Conservation (phyloP, 345 rosid species). For the Sisymbrium irio region DNA sequence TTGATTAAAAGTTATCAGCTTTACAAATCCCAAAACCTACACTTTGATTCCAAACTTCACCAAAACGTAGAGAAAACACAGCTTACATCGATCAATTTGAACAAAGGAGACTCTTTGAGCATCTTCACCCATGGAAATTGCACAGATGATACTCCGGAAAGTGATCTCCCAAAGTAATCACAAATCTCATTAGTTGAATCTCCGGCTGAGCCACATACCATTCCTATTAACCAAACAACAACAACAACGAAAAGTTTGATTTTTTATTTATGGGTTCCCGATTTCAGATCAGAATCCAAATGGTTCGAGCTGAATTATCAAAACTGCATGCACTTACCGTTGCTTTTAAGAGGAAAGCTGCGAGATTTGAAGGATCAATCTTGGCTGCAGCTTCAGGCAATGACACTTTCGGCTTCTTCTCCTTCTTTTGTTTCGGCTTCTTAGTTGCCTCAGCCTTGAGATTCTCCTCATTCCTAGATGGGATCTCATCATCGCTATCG, state of each 20-base stretch:
- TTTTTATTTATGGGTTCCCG: neutral
- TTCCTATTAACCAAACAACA: conserved; percentile 41
- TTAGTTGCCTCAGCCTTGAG: conserved; percentile 36
- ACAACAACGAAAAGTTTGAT: conserved; percentile 1
- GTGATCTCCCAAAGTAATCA: conserved; percentile 63
- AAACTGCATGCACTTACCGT: conserved; percentile 30
- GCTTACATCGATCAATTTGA: conserved; percentile 57
- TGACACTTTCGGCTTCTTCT: conserved; percentile 68
- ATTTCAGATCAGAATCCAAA: neutral
- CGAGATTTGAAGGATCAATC: conserved; percentile 56
- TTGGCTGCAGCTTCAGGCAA: conserved; percentile 62
- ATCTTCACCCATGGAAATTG: conserved; percentile 68
- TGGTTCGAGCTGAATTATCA: no score
- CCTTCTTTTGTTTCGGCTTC: conserved; percentile 54
- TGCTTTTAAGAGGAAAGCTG: conserved; percentile 48
- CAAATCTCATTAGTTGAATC: conserved; percentile 65
- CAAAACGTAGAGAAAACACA: neutral
- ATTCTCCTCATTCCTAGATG: conserved; percentile 33
- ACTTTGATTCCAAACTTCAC: neutral
- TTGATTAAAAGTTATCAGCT: neutral
- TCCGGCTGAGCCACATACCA: conserved; percentile 51
- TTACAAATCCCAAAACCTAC: neutral
- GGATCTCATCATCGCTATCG: conserved; percentile 44
- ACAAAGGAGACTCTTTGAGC: conserved; percentile 51
- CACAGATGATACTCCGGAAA: conserved; percentile 49